Evolutionary conservation across 2,329 filamentous ascomycete species (phyloP), one percentile per base, ranked within the genome.

Genomic region (Zymoseptoria tritici): DNA sequence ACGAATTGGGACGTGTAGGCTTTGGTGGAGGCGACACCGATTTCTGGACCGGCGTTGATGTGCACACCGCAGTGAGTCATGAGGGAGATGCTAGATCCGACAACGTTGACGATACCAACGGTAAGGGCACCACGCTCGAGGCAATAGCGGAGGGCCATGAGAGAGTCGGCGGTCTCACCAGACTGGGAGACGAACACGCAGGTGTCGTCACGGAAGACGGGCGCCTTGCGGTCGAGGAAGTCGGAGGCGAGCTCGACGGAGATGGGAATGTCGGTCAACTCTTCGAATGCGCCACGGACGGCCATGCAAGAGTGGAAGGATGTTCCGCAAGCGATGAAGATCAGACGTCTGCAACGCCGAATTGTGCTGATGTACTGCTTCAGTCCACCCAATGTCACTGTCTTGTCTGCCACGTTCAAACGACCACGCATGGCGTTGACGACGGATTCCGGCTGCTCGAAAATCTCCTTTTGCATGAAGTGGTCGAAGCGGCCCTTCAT

Each of bases 391-490:
- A 99, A 86, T 9, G 93, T 97, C 70, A 99, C 92, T 60, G 86
- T 89, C 84, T 95, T 96, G 83, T 97, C 96, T 71, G 86, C 88
- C 62, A 89, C 83, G 77, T 99, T 94, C 71, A 99, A 82, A 80
- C 94, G 94, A 79, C 94, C 94, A 86, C 94, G 91, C 94, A 99
- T 99, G 68, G 94, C 97, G 85, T 99, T 99, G 81, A 99, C 87
- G 63, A 99, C 91, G 13, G 94, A 99, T 80, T 99, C 94, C 73
- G 94, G 94, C 82, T 99, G 94, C 83, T 99, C 94, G 77, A 99
- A 99, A 73, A 99, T 99, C 78, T 99, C 94, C 86, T 99, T 99
- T 78, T 99, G 94, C 94, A 99, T 99, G 83, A 97, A 99, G 81
- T 99, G 94, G 77, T 99, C 94, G 79, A 97, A 99, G 76, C 94